Evolutionary conservation across 331 rosid genomes (phyloP).

Genomic region (Dryas integrifolia): DNA sequence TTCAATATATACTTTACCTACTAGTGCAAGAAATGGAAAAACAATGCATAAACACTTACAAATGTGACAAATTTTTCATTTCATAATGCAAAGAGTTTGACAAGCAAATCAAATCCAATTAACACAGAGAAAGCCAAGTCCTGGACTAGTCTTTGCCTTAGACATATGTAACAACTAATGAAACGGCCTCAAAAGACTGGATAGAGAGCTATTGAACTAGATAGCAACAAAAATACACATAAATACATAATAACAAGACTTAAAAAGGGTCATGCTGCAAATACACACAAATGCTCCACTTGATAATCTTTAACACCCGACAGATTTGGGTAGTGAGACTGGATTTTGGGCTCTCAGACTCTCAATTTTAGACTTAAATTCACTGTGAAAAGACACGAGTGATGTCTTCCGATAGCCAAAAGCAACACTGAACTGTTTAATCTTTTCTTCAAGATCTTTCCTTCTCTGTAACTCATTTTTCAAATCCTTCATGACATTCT

Average conservation of each 20-base stretch:
- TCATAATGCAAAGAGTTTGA: neutral
- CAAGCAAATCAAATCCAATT: neutral
- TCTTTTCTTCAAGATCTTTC: slow-evolving; percentile 66
- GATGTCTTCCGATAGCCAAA: slow-evolving; percentile 64
- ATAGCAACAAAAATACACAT: neutral
- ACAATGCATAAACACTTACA: too few relatives aligned
- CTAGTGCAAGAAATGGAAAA: too few relatives aligned
- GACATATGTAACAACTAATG: too few relatives aligned
- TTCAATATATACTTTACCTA: too few relatives aligned
- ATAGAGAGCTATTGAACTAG: too few relatives aligned
- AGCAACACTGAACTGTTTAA: slow-evolving; percentile 61
- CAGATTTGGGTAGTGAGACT: slow-evolving; percentile 47
- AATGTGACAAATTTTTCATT: neutral
- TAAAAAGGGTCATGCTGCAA: neutral
- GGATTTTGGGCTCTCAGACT: slow-evolving; percentile 45
- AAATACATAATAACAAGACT: neutral
- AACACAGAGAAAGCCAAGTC: too few relatives aligned
- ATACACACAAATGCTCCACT: neutral
- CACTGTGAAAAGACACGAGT: slow-evolving; percentile 53
- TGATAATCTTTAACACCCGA: slow-evolving; percentile 31
- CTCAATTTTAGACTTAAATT: slow-evolving; percentile 54
- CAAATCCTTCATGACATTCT: slow-evolving; percentile 60
- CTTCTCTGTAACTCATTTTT: slow-evolving; percentile 60
- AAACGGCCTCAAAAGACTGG: too few relatives aligned
- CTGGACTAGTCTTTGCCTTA: too few relatives aligned